Conservation (phyloP, 306 rosid species). For the Hippophae gyantsensis region DNA sequence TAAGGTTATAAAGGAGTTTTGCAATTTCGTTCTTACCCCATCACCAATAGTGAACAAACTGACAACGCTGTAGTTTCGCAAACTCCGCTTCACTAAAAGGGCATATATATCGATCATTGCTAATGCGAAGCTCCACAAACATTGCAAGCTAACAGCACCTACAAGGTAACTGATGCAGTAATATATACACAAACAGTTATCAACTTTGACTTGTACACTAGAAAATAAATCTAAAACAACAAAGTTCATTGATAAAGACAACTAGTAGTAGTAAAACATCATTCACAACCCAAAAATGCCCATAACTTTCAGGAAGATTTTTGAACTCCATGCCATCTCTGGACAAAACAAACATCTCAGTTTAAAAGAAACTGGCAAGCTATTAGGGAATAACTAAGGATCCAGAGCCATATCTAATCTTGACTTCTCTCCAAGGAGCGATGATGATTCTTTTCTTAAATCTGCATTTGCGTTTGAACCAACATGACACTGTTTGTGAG, state of each 20-base stretch:
- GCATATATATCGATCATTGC: conserved; percentile 74
- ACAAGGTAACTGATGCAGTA: conserved; percentile 63
- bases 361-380: conserved; percentile 80
- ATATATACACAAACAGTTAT: background rate
- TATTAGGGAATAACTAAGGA: conserved; percentile 72
- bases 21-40: conserved; percentile 53
- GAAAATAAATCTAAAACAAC: too few species aligned
- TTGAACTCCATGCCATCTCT: conserved; percentile 95
- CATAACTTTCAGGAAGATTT: background rate
- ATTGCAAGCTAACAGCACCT: conserved; percentile 68
- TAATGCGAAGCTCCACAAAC: conserved; percentile 62
- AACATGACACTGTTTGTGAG: too few species aligned
- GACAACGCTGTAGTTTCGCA: conserved; percentile 54
- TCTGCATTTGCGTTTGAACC: too few species aligned
- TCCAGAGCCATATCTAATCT: conserved; percentile 55
- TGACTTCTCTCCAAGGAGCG: too few species aligned
- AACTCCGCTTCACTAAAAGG: conserved; percentile 58
- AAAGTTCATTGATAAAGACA: too few species aligned
- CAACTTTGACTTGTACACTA: too few species aligned
- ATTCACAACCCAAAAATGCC: too few species aligned
- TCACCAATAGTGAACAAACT: conserved; percentile 72
- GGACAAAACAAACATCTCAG: conserved; percentile 82
- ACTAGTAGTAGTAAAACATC: too few species aligned
- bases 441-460: too few species aligned
- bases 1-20: background rate